Conservation (phyloP, 2,329 filamentous ascomycete species). For the Aspergillus neotritici region DNA sequence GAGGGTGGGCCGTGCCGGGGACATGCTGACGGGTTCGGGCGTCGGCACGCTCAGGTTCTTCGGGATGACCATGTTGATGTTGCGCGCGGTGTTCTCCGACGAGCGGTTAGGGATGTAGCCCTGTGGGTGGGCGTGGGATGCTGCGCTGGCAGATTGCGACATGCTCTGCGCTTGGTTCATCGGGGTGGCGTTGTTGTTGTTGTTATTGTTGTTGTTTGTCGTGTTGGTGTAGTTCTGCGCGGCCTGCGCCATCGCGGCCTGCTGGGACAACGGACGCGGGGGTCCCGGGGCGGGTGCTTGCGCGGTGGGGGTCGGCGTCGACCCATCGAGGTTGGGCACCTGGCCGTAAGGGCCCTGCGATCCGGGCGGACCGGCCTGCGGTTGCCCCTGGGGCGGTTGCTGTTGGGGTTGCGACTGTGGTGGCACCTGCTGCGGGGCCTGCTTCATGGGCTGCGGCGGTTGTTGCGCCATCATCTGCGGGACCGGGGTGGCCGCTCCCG, state of each 20-base stretch:
- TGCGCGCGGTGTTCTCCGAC: constrained; percentile 36
- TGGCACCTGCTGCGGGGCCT: constrained; percentile 19
- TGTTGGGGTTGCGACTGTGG: constrained; percentile 10
- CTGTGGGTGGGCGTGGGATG: constrained; percentile 37
- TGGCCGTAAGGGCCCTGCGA: constrained; percentile 27
- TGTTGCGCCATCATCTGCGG: constrained; percentile 17
- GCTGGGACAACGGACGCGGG: constrained; percentile 41
- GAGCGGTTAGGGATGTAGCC: constrained; percentile 39
- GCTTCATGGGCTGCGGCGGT: constrained; percentile 9
- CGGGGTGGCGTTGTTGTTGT: constrained; percentile 10
- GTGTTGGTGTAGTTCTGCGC: constrained; percentile 39
- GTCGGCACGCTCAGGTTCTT: constrained; percentile 69
- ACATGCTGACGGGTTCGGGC: constrained; percentile 70
- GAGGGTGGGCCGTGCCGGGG: constrained; percentile 70
- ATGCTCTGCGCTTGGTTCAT: constrained; percentile 21
- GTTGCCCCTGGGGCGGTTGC: constrained; percentile 18
- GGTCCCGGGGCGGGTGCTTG: constrained; percentile 31
- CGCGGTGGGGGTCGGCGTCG: constrained; percentile 28
- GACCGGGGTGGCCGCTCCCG: constrained; percentile 19
- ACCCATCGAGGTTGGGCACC: constrained; percentile 26
- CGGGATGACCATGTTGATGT: constrained; percentile 71
- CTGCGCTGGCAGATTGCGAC: constrained; percentile 24
- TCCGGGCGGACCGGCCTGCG: constrained; percentile 27
- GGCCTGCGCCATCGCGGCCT: constrained; percentile 42
- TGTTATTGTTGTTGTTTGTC: constrained; percentile 15